phyloP scores from a whole-genome alignment of 306 rosid species.

The Trifolium subterraneum region DNA sequence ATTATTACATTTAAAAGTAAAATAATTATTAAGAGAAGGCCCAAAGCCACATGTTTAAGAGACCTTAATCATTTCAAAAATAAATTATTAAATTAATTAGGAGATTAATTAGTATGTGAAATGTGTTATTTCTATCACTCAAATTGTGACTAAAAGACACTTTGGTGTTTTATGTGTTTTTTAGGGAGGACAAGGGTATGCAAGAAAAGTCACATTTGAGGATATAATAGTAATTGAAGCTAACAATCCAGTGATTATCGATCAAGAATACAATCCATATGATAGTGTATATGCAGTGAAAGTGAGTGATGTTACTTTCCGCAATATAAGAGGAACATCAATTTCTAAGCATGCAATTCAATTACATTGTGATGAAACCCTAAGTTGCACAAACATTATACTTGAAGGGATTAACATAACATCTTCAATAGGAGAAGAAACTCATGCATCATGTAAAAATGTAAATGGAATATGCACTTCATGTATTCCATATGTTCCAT shows the following conservation, averaged over 20 bases:
- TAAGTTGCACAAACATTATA: slow-evolving; percentile 40
- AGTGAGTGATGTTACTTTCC: slow-evolving; percentile 49
- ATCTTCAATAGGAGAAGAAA: background rate
- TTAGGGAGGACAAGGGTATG: slow-evolving; percentile 59
- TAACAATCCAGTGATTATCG: slow-evolving; percentile 46
- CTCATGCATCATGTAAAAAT: slow-evolving; percentile 30
- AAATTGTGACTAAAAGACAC: background rate
- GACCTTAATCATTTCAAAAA: background rate
- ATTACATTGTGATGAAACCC: slow-evolving; percentile 27
- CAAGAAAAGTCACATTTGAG: slow-evolving; percentile 49
- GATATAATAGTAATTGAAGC: slow-evolving; percentile 37
- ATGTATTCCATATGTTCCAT: slow-evolving; percentile 28
- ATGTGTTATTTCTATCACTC: background rate
- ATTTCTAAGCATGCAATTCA: slow-evolving; percentile 30
- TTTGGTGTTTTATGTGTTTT: background rate
- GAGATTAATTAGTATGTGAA: background rate
- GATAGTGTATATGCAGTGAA: slow-evolving; percentile 10
- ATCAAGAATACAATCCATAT: slow-evolving; percentile 40
- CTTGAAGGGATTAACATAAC: slow-evolving; percentile 40
- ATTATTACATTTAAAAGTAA: too few species aligned
- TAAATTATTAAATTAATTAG: too few species aligned
- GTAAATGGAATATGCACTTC: slow-evolving; percentile 17
- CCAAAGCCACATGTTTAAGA: background rate
- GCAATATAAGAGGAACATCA: slow-evolving; percentile 48
- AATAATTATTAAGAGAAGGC: too few species aligned